These are phyloP conservation scores for Sclerotinia subarctica DNA, from an alignment of 2,329 filamentous ascomycete genomes.

Conservation along the genomic window DNA sequence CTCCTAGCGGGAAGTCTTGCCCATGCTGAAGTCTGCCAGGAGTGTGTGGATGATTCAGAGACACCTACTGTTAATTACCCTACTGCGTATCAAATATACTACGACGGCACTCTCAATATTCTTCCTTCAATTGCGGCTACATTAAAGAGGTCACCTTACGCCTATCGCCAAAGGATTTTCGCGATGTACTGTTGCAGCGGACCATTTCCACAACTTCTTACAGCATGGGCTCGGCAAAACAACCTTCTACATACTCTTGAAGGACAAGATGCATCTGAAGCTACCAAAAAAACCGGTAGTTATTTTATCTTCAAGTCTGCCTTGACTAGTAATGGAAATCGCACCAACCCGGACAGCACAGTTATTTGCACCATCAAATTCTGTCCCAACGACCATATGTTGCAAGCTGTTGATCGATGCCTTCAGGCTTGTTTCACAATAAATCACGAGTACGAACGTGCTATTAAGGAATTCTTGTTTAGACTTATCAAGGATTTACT, in stretches of 20 bases:
- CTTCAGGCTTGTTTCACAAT: slow-evolving; percentile 28
- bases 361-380: slow-evolving; percentile 31
- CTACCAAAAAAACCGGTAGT: slow-evolving; percentile 27
- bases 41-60: slow-evolving; percentile 17
- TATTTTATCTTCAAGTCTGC: slow-evolving; percentile 34
- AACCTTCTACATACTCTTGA: not conserved
- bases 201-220: slow-evolving; percentile 28
- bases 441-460: not conserved
- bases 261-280: slow-evolving; percentile 20
- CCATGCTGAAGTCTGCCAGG: slow-evolving; percentile 27
- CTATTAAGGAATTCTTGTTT: slow-evolving; percentile 29
- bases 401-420: slow-evolving; percentile 25
- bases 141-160: slow-evolving; percentile 20
- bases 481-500: slow-evolving; percentile 30
- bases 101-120: not conserved
- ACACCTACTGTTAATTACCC: not conserved
- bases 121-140: not conserved
- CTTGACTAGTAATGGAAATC: slow-evolving; percentile 13
- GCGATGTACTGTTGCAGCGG: slow-evolving; percentile 30
- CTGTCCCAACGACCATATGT: slow-evolving; percentile 19
- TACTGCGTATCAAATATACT: slow-evolving; percentile 13
- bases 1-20: slow-evolving; percentile 28
- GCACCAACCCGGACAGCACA: slow-evolving; percentile 24
- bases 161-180: slow-evolving; percentile 33
- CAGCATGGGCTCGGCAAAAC: slow-evolving; percentile 26